These are phyloP conservation scores for Calonectria pteridis DNA, from an alignment of 2,329 filamentous ascomycete species.

Conservation along the genomic window DNA sequence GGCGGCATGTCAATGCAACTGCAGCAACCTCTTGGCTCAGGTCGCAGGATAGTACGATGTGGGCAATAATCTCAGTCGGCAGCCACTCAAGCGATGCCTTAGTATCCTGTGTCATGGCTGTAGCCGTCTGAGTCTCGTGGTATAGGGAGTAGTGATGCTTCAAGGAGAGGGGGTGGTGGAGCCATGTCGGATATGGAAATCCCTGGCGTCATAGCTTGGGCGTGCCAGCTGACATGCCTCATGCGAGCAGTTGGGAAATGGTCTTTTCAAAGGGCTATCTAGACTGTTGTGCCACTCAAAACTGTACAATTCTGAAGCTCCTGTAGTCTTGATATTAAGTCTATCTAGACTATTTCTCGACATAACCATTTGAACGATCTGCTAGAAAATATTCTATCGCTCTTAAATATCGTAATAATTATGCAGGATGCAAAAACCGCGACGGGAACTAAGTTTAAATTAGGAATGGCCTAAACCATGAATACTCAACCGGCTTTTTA, in stretches of 20 bases:
- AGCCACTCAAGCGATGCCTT: not conserved
- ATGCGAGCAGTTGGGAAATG: not conserved
- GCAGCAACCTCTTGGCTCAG: not conserved
- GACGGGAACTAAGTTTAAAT: not conserved
- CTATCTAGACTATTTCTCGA: not conserved
- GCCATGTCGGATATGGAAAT: not conserved
- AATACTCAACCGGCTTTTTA: not conserved
- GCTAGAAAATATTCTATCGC: not conserved
- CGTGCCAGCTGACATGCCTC: not conserved
- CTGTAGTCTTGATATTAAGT: not conserved
- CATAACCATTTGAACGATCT: not conserved
- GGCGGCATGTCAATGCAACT: not conserved
- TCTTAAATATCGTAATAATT: not conserved
- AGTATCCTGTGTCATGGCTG: not conserved
- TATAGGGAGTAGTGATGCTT: not conserved
- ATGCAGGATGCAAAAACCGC: not conserved
- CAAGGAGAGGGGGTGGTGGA: not conserved
- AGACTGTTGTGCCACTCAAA: not conserved
- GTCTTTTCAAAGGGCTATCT: not conserved
- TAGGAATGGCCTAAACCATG: not conserved
- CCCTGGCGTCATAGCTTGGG: not conserved
- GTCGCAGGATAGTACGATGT: conserved; percentile 7
- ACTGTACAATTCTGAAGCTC: not conserved
- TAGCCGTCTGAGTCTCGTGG: not conserved
- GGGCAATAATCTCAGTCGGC: conserved; percentile 4